Evolutionary conservation across 2,329 filamentous ascomycete genomes (phyloP).

Genomic region (Zymoseptoria crescenta): DNA sequence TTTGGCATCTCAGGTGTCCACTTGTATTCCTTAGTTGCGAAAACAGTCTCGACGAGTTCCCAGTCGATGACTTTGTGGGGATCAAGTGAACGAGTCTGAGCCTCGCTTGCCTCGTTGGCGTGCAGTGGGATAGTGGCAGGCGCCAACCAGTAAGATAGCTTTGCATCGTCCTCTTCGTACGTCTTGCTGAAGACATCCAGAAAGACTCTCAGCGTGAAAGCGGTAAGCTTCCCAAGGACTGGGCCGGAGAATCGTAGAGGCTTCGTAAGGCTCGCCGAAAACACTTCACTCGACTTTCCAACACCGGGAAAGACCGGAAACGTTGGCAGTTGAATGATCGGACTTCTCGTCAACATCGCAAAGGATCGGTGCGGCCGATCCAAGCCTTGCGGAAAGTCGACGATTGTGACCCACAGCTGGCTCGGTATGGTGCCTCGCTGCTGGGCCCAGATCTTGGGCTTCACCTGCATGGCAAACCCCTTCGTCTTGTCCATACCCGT

Average conservation of each 20-base stretch:
- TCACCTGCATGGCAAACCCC: constrained; percentile 68
- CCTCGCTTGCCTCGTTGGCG: background rate
- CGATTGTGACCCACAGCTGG: constrained; percentile 52
- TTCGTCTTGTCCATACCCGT: constrained; percentile 69
- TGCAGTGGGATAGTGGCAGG: constrained; percentile 38
- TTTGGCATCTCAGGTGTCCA: constrained; percentile 41
- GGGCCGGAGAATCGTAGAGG: constrained; percentile 39
- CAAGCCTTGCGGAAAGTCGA: constrained; percentile 55
- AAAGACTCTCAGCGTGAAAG: constrained; percentile 70
- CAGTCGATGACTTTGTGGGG: constrained; percentile 50
- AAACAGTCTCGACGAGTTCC: constrained; percentile 44
- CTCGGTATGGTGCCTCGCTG: constrained; percentile 40
- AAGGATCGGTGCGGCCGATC: constrained; percentile 56
- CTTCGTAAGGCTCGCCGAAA: constrained; percentile 37
- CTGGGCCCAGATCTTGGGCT: constrained; percentile 65
- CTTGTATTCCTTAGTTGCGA: constrained; percentile 31
- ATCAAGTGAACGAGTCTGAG: background rate
- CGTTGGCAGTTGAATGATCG: constrained; percentile 55
- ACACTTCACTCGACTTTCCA: constrained; percentile 51
- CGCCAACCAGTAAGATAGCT: constrained; percentile 77
- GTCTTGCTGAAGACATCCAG: constrained; percentile 82
- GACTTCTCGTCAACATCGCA: constrained; percentile 60
- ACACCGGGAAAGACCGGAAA: constrained; percentile 68
- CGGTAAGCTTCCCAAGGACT: constrained; percentile 50
- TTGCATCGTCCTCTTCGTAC: constrained; percentile 55